Evolutionary conservation across 768 basidiomycete species (phyloP).

Genomic region (Lentinula aciculospora): DNA sequence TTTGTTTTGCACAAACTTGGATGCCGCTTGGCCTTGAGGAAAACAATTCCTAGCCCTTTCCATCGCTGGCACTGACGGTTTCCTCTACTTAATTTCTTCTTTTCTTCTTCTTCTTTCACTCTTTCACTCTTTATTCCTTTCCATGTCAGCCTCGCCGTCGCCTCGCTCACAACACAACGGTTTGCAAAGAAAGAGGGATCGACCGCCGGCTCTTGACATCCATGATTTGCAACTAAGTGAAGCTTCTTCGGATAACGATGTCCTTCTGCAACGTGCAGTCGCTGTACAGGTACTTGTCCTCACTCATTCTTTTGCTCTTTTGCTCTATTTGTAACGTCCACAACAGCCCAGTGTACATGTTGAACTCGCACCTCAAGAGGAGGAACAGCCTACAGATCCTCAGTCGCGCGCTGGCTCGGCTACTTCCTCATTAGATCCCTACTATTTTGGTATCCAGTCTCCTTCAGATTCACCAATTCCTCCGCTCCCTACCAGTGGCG

Average conservation of each 20-base stretch:
- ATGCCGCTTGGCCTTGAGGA: background rate
- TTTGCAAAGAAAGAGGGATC: conserved; percentile 40
- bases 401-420: conserved; percentile 66
- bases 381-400: conserved; percentile 33
- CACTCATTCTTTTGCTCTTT: conserved; percentile 13
- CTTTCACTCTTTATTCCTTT: conserved; percentile 24
- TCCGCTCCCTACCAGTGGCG: conserved; percentile 37
- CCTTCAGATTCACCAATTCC: conserved; percentile 63
- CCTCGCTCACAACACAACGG: conserved; percentile 33
- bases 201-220: conserved; percentile 48
- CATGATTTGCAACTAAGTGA: conserved; percentile 24
- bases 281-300: conserved; percentile 26
- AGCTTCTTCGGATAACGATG: conserved; percentile 32
- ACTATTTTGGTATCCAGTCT: conserved; percentile 75
- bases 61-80: background rate
- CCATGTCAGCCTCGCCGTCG: conserved; percentile 38
- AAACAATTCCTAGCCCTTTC: background rate
- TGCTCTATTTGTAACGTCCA: conserved; percentile 16
- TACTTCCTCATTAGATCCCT: conserved; percentile 81
- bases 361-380: conserved; percentile 39
- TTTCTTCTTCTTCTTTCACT: conserved; percentile 17
- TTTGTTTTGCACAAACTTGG: background rate
- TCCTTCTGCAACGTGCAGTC: conserved; percentile 31
- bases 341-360: conserved; percentile 33
- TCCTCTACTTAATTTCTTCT: background rate